phyloP scores from a whole-genome alignment of 1,284 basidiomycete genomes.

The Cryptococcus sp. region DNA sequence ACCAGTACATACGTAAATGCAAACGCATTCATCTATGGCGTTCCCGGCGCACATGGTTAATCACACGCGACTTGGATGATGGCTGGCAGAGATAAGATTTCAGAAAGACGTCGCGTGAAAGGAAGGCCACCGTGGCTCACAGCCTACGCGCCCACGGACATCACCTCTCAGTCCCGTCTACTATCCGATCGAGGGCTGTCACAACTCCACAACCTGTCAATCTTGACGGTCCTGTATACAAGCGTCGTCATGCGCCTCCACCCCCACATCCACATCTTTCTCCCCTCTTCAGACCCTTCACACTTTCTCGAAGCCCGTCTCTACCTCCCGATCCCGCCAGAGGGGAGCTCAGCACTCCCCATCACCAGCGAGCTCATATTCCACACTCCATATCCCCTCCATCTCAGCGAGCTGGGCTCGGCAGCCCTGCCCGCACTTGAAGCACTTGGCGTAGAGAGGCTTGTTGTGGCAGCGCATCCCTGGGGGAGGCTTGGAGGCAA shows the following conservation, averaged over 20 bases:
- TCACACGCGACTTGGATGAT: neutral
- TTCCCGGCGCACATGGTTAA: neutral
- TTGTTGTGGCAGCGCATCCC: constrained; percentile 42
- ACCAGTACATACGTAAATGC: neutral
- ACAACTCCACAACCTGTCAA: too few relatives aligned
- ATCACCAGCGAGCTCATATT: neutral
- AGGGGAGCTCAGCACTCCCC: neutral
- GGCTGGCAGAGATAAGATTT: neutral
- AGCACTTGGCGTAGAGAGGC: constrained; percentile 12
- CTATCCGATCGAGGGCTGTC: too few relatives aligned
- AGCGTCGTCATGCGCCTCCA: constrained; percentile 19
- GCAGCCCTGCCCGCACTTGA: constrained; percentile 1
- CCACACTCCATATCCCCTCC: constrained; percentile 6
- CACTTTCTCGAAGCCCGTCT: constrained; percentile 36
- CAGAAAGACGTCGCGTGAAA: neutral
- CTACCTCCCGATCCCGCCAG: constrained; percentile 25
- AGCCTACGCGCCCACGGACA: constrained; percentile 2
- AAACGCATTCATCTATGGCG: neutral
- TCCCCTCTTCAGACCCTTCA: constrained; percentile 26
- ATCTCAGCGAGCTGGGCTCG: constrained; percentile 6
- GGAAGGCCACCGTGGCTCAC: constrained; percentile 1
- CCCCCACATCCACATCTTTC: constrained; percentile 33
- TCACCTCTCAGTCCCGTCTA: neutral
- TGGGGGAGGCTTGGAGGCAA: constrained; percentile 43
- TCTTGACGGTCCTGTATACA: too few relatives aligned